phyloP scores from a whole-genome alignment of 2,329 filamentous ascomycete genomes.

The Colletotrichum brevisporum region DNA sequence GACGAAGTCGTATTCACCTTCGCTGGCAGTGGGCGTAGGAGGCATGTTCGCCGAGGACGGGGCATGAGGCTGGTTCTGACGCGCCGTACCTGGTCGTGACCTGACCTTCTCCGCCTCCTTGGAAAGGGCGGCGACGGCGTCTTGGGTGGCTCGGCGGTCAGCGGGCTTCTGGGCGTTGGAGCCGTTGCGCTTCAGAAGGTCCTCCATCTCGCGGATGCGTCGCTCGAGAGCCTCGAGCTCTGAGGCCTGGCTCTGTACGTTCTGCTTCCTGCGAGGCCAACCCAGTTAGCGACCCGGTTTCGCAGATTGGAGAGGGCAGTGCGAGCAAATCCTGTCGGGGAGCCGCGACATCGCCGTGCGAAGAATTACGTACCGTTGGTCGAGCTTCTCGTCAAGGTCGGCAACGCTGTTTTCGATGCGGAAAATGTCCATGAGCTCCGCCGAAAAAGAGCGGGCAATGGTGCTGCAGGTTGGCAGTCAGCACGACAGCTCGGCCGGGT shows the following conservation, averaged over 20 bases:
- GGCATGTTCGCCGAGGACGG: conserved; percentile 71
- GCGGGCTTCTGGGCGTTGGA: conserved; percentile 41
- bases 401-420: conserved; percentile 85
- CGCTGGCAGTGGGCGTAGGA: conserved; percentile 72
- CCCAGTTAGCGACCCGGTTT: conserved; percentile 10
- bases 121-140: conserved; percentile 45
- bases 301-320: neutral
- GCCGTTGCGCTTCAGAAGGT: conserved; percentile 70
- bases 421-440: conserved; percentile 90
- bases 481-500: conserved; percentile 4
- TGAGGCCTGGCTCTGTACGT: conserved; percentile 78
- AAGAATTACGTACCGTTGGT: conserved; percentile 78
- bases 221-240: conserved; percentile 91
- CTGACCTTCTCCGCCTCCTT: conserved; percentile 54
- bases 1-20: conserved; percentile 68
- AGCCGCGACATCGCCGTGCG: neutral
- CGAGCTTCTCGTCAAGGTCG: conserved; percentile 80
- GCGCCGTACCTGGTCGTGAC: conserved; percentile 68
- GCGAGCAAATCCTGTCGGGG: neutral
- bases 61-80: conserved; percentile 64
- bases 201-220: conserved; percentile 87
- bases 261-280: conserved; percentile 76
- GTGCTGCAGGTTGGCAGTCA: conserved; percentile 68
- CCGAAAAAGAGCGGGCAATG: conserved; percentile 88
- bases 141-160: conserved; percentile 41